phyloP scores from a whole-genome alignment of 441 rosid genomes.

The Erodium texanum region DNA sequence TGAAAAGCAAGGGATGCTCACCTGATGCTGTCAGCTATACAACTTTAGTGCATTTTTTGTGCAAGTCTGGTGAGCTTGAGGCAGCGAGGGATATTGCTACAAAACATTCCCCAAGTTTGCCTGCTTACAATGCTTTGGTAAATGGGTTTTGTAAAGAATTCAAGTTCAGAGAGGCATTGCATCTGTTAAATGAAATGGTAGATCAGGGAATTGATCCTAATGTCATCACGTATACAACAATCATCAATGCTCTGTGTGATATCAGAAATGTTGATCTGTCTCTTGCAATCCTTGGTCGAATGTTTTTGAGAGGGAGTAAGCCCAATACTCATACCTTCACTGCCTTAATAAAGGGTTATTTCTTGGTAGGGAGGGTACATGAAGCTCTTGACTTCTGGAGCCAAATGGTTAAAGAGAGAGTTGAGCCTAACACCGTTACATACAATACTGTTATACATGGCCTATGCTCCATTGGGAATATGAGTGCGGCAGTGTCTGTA shows the following conservation, averaged over 20 bases:
- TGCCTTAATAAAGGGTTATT: conserved; percentile 67
- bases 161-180: conserved; percentile 44
- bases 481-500: conserved; percentile 43
- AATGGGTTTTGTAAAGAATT: conserved; percentile 47
- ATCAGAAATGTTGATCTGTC: conserved; percentile 41
- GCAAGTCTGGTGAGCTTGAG: conserved; percentile 54
- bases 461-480: conserved; percentile 46
- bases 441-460: conserved; percentile 60
- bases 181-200: conserved; percentile 40
- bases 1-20: conserved; percentile 52
- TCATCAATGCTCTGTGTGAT: conserved; percentile 48
- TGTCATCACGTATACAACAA: conserved; percentile 61
- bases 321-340: conserved; percentile 63
- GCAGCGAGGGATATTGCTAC: conserved; percentile 53
- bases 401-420: conserved; percentile 39
- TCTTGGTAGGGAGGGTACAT: conserved; percentile 33
- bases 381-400: conserved; percentile 62
- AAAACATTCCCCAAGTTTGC: conserved; percentile 43
- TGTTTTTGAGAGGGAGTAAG: conserved; percentile 58
- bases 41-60: conserved; percentile 64
- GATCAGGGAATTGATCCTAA: conserved; percentile 48
- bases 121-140: conserved; percentile 64
- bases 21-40: conserved; percentile 81
- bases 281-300: conserved; percentile 52
- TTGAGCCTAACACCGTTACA: conserved; percentile 49